Evolutionary conservation across 2,329 filamentous ascomycete species (phyloP).

Genomic region (Drechslerella dactyloides): DNA sequence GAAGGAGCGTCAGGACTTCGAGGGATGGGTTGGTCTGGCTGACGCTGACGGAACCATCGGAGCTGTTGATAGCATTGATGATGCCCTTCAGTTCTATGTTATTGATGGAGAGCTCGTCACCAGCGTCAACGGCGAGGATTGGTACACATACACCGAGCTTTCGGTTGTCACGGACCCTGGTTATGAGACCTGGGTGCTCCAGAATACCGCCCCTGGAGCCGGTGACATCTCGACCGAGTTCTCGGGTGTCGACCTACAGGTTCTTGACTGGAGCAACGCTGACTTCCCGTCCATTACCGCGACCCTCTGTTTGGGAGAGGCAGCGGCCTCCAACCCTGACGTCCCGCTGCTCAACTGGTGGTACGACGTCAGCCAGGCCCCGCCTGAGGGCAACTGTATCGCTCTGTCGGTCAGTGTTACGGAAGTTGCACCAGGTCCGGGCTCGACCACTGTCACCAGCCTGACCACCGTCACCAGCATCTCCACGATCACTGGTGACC

Average conservation of each 20-base stretch:
- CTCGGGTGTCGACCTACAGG: slow-evolving; percentile 23
- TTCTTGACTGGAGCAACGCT: slow-evolving; percentile 34
- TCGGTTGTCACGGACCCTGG: slow-evolving; percentile 31
- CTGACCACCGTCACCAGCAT: slow-evolving; percentile 34
- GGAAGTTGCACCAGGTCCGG: slow-evolving; percentile 8
- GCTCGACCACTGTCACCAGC: slow-evolving; percentile 24
- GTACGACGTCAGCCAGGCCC: slow-evolving; percentile 29
- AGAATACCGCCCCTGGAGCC: slow-evolving; percentile 9
- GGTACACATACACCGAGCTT: slow-evolving; percentile 39
- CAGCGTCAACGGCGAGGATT: slow-evolving; percentile 11
- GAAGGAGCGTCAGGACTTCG: slow-evolving; percentile 16
- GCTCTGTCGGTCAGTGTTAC: slow-evolving; percentile 3
- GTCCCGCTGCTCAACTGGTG: slow-evolving; percentile 31
- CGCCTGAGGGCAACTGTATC: slow-evolving; percentile 26
- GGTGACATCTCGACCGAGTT: slow-evolving; percentile 41
- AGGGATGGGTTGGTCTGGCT: slow-evolving; percentile 38
- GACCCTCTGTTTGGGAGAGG: slow-evolving; percentile 13
- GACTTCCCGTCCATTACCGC: slow-evolving; percentile 13
- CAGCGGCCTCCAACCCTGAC: slow-evolving; percentile 8
- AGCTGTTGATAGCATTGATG: neutral
- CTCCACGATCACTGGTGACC: slow-evolving; percentile 32
- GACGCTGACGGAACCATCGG: slow-evolving; percentile 33
- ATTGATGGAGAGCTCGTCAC: slow-evolving; percentile 37
- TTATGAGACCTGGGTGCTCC: slow-evolving; percentile 40
- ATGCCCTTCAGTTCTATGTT: slow-evolving; percentile 30